A percentile compares a stretch with the other conserved stretches of the same genome.
phyloP scores from a whole-genome alignment of 805 yeast species.

The Yamadazyma kitorensis region DNA sequence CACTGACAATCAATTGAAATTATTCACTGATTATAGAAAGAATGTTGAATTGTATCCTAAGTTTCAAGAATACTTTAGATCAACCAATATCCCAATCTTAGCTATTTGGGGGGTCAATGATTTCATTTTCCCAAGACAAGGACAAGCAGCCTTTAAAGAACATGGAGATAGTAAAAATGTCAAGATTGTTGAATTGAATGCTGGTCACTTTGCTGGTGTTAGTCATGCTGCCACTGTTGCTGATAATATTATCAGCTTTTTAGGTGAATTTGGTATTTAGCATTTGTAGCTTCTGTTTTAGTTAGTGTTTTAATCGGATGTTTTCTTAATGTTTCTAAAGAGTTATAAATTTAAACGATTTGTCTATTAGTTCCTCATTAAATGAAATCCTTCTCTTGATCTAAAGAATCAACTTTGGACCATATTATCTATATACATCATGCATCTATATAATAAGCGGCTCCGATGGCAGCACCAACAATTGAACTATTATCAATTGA shows the following conservation, averaged over 20 bases:
- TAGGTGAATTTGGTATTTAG: slow-evolving; percentile 8
- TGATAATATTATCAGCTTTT: slow-evolving; percentile 20
- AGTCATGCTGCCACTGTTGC: slow-evolving; percentile 28
- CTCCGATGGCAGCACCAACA: slow-evolving; percentile 55
- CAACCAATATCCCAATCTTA: slow-evolving; percentile 30
- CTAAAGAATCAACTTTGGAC: too few species aligned
- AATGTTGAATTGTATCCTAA: slow-evolving; percentile 34
- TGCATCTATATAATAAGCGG: slow-evolving; percentile 30
- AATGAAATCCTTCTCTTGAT: too few species aligned
- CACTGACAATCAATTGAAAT: slow-evolving; percentile 26
- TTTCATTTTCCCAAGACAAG: slow-evolving; percentile 28
- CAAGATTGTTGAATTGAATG: slow-evolving; percentile 23
- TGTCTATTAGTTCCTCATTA: too few species aligned
- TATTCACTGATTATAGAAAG: slow-evolving; percentile 33
- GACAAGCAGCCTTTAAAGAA: slow-evolving; percentile 37
- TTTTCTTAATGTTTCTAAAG: too few species aligned
- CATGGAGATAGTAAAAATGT: slow-evolving; percentile 28
- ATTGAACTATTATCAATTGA: slow-evolving; percentile 46
- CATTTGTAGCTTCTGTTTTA: too few species aligned
- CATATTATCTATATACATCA: too few species aligned
- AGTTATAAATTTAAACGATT: too few species aligned
- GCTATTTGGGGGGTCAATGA: slow-evolving; percentile 44
- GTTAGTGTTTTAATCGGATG: too few species aligned
- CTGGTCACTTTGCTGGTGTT: slow-evolving; percentile 41
- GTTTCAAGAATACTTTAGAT: slow-evolving; percentile 32